A percentile compares a stretch with the other conserved stretches of the same genome.
Conservation (phyloP, 1,284 basidiomycete species). For the Rhodotorula sp. region DNA sequence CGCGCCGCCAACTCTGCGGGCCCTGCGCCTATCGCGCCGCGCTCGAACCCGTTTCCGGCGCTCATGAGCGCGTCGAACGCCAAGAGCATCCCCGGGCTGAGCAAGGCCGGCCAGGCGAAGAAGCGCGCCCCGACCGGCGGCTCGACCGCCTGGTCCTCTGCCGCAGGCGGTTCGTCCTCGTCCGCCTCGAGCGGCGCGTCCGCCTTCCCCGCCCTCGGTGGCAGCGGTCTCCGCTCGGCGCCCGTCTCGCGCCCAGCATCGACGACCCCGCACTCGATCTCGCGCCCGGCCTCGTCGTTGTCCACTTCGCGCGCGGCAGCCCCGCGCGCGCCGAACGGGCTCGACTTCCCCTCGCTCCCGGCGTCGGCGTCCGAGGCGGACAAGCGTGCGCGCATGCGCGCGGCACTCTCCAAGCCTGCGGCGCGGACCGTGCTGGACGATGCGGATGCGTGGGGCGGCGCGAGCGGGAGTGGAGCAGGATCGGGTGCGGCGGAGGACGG, state of each 20-base stretch:
- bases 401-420: constrained; percentile 28
- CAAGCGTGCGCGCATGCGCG: constrained; percentile 26
- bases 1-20: constrained; percentile 38
- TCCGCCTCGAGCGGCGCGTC: neutral
- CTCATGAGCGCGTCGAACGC: constrained; percentile 34
- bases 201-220: constrained; percentile 16
- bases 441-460: neutral
- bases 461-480: neutral
- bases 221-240: neutral
- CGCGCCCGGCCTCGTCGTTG: neutral
- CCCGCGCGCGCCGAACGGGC: constrained; percentile 11
- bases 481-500: neutral
- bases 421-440: constrained; percentile 25
- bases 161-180: constrained; percentile 3
- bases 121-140: constrained; percentile 13
- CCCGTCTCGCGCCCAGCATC: neutral
- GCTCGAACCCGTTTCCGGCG: constrained; percentile 39
- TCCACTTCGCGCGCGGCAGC: neutral
- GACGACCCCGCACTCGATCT: constrained; percentile 11
- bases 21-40: constrained; percentile 31
- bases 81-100: constrained; percentile 28
- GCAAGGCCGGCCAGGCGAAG: constrained; percentile 25
- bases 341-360: constrained; percentile 36
- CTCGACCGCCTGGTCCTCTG: constrained; percentile 26
- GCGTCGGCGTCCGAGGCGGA: constrained; percentile 12